phyloP scores from a whole-genome alignment of 192 early-diverging fungal genomes.

The Umbelopsis ramanniana region DNA sequence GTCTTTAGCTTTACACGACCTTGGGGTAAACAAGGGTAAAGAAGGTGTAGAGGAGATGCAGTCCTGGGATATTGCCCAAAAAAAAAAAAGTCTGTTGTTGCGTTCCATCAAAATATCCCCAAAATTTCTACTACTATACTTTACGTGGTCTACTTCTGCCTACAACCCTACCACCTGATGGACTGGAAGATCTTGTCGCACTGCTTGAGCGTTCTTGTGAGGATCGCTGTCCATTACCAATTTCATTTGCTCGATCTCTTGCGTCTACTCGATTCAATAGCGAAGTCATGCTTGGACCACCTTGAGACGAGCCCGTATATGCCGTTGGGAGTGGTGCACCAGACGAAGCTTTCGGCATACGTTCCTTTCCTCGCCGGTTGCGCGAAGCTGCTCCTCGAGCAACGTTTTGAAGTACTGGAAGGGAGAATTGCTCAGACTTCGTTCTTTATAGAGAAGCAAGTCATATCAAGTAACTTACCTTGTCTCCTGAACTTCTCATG shows the following conservation, averaged over 20 bases:
- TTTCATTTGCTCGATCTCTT: conserved; percentile 4
- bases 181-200: conserved; percentile 11
- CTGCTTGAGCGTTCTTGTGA: neutral
- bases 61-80: too few species aligned
- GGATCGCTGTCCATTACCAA: neutral
- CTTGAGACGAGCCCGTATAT: neutral
- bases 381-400: neutral
- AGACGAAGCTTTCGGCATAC: neutral
- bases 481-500: conserved; percentile 75
- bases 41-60: too few species aligned
- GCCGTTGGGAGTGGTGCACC: neutral
- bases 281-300: neutral
- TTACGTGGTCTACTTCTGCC: conserved; percentile 16
- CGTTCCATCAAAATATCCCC: neutral
- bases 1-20: neutral
- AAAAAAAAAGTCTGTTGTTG: neutral
- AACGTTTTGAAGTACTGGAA: conserved; percentile 19
- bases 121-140: neutral
- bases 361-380: conserved; percentile 3
- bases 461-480: conserved; percentile 22
- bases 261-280: neutral
- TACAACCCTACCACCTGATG: neutral
- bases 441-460: neutral
- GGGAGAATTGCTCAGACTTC: neutral
- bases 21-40: too few species aligned